These are phyloP conservation scores for Diaporthe australafricana DNA, from an alignment of 2,329 filamentous ascomycete genomes.

Conservation along the genomic window DNA sequence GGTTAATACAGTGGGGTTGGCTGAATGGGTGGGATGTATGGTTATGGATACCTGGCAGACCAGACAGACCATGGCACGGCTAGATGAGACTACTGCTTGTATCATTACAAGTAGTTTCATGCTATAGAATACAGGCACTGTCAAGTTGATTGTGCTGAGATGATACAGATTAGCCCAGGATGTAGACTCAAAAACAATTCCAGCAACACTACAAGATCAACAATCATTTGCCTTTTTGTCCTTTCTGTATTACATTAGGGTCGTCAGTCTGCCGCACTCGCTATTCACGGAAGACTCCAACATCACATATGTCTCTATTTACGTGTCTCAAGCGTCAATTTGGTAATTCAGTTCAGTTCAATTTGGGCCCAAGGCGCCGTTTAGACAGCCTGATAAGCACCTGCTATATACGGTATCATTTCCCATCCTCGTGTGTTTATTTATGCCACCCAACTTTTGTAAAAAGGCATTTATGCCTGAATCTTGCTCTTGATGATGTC, in stretches of 20 bases:
- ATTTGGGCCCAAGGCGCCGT: neutral
- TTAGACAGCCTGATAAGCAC: constrained; percentile 1
- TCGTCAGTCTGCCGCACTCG: neutral
- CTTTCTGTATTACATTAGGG: too few relatives aligned
- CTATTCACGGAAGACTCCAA: neutral
- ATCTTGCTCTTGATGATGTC: constrained; percentile 91
- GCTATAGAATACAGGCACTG: neutral
- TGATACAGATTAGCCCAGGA: too few relatives aligned
- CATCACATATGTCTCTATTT: too few relatives aligned
- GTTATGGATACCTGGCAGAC: neutral
- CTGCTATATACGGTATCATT: constrained; percentile 34
- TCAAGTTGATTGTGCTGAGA: neutral
- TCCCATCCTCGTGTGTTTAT: constrained; percentile 14
- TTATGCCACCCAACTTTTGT: constrained; percentile 9
- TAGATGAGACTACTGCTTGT: neutral
- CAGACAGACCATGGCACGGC: neutral
- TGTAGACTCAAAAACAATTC: too few relatives aligned
- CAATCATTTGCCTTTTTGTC: neutral
- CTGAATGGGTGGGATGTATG: neutral
- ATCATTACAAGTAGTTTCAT: neutral
- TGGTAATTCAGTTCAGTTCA: constrained; percentile 11
- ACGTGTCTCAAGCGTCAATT: neutral
- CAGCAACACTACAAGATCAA: too few relatives aligned
- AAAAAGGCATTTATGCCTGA: constrained; percentile 49
- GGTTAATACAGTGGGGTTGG: neutral